phyloP scores from a whole-genome alignment of 306 rosid genomes.

The Pueraria montana region DNA sequence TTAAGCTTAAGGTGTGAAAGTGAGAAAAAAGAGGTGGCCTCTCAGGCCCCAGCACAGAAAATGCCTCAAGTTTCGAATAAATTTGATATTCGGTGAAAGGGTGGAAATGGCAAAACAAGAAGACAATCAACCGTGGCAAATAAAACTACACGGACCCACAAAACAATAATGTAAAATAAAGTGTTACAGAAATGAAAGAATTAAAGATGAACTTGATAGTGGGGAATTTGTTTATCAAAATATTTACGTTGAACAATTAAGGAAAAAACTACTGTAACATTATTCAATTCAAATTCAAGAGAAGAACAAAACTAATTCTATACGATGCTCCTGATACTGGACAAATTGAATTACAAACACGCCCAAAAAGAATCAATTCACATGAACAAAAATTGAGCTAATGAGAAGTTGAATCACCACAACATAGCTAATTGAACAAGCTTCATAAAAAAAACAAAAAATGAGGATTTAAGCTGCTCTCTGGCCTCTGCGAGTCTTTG shows the following conservation, averaged over 20 bases:
- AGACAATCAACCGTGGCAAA: neutral
- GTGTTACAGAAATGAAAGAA: neutral
- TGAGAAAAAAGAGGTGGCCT: too few relatives aligned
- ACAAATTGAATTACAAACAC: constrained; percentile 48
- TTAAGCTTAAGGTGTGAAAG: too few relatives aligned
- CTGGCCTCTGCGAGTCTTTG: constrained; percentile 66
- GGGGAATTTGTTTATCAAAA: constrained; percentile 2
- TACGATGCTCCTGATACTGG: constrained; percentile 24
- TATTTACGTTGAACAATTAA: neutral
- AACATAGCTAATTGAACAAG: constrained; percentile 39
- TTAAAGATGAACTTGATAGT: neutral
- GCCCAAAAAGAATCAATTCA: constrained; percentile 47
- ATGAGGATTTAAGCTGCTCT: constrained; percentile 59
- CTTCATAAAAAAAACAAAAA: constrained; percentile 26
- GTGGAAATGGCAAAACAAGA: neutral
- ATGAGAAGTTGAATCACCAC: constrained; percentile 33
- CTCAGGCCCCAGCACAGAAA: too few relatives aligned
- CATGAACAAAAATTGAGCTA: constrained; percentile 47
- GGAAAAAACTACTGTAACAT: neutral
- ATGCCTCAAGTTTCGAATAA: neutral
- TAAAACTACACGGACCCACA: too few relatives aligned
- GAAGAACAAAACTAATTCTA: constrained; percentile 34
- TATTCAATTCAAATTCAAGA: constrained; percentile 43
- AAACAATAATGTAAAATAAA: neutral
- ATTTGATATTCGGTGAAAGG: neutral